These are phyloP conservation scores for Beauveria caledonica DNA, from an alignment of 2,329 filamentous ascomycete genomes.

Conservation along the genomic window DNA sequence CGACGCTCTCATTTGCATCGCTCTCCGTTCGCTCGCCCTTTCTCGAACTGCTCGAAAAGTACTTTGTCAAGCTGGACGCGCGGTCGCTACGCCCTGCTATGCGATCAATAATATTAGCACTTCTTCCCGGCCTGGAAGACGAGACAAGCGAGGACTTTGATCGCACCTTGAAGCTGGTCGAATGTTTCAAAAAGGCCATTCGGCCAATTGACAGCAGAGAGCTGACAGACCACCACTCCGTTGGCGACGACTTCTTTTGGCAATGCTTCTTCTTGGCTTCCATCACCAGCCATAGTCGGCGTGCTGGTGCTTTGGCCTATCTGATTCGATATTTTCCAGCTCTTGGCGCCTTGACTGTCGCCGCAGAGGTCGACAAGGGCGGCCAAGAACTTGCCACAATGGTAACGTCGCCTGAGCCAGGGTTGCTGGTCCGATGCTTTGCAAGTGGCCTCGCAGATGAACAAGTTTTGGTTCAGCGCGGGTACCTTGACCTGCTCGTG, in stretches of 20 bases:
- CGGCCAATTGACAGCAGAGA: slow-evolving; percentile 43
- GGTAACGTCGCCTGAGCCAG: slow-evolving; percentile 84
- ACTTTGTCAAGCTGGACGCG: slow-evolving; percentile 66
- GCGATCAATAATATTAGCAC: slow-evolving; percentile 81
- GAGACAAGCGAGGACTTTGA: slow-evolving; percentile 98
- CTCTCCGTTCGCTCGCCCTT: slow-evolving; percentile 82
- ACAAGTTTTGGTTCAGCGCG: slow-evolving; percentile 85
- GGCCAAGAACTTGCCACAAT: slow-evolving; percentile 47
- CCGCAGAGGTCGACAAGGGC: slow-evolving; percentile 14
- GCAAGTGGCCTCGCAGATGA: slow-evolving; percentile 81
- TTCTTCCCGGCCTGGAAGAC: slow-evolving; percentile 87
- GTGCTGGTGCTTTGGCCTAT: slow-evolving; percentile 83
- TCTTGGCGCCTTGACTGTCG: slow-evolving; percentile 17
- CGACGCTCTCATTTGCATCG: slow-evolving; percentile 89
- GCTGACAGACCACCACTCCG: slow-evolving; percentile 44
- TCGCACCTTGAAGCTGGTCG: slow-evolving; percentile 68
- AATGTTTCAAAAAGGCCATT: slow-evolving; percentile 65
- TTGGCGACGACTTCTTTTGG: slow-evolving; percentile 87
- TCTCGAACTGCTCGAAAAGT: slow-evolving; percentile 71
- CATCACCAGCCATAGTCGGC: slow-evolving; percentile 78
- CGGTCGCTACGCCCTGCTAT: slow-evolving; percentile 73
- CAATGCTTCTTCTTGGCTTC: slow-evolving; percentile 93
- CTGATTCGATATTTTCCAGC: slow-evolving; percentile 66
- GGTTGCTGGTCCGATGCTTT: slow-evolving; percentile 83
- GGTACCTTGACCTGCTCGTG: slow-evolving; percentile 87